Evolutionary conservation across 352 stramenopile species (phyloP), one percentile per base, ranked within the genome.

Genomic region (Globisporangium irregulare): DNA sequence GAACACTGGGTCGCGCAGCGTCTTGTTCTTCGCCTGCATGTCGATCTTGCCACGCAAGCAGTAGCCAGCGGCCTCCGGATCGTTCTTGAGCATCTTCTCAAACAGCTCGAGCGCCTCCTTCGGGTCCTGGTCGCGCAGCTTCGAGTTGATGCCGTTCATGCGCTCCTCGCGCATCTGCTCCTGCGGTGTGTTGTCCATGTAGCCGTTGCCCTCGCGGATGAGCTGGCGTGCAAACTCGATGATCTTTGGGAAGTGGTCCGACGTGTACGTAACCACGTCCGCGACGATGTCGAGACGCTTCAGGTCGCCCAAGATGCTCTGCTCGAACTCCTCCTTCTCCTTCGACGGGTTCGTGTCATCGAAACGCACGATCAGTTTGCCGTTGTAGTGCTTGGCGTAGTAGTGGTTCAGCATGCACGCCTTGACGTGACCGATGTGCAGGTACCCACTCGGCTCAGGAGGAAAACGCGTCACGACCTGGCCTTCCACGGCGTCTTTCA

Each of bases 311-410:
- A 98, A 67, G 74, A 98, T 98, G 71, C 82, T 97, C 71, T 98
- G 87, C 82, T 99, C 97, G 69, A 98, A 99, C 80, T 99, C 98
- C 64, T 99, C 96, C 81, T 99, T 99, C 87, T 99, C 98, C 79
- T 99, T 99, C 71, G 84, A 97, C 15, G 98, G 98, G 82, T 99
- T 99, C 34, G 98, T 99, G 86, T 99, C 98, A 81, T 99, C 98
- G 69, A 99, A 99, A 27, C 98, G 92, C 32, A 99, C 82, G 62
- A 99, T 96, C 34, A 99, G 80, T 76, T 98, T 98, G 71, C 98
- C 98, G 61, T 98, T 89, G 80, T 99, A 99, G 70, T 98, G 93
- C 57, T 96, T 86, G 12, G 98, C 98, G 78, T 99, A 99, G 81
- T 99, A 99, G 75, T 99, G 89, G 86, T 99, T 99, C n/a, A 99